A percentile compares a stretch with the other conserved stretches of the same genome.
Evolutionary conservation across 2,329 filamentous ascomycete genomes (phyloP).

Genomic region (Diplocarpon rosae): DNA sequence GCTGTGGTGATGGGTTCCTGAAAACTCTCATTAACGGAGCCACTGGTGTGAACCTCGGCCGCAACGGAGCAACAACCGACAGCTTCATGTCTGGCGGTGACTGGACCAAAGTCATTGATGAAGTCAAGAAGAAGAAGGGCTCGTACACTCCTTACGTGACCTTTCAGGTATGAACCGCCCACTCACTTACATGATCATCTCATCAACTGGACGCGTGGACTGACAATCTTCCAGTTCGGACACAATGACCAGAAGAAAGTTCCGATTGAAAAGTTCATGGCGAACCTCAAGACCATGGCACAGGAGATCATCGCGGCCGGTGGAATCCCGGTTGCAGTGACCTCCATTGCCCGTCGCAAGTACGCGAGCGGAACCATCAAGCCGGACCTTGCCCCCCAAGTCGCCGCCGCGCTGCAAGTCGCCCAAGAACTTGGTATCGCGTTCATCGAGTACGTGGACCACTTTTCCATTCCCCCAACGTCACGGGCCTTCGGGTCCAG

Average conservation of each 20-base stretch:
- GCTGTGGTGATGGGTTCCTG: conserved; percentile 40
- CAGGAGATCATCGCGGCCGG: conserved; percentile 24
- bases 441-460: too few relatives aligned
- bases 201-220: too few relatives aligned
- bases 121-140: conserved; percentile 27
- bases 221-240: conserved; percentile 30
- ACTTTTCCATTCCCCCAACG: too few relatives aligned
- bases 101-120: conserved; percentile 33
- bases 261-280: conserved; percentile 29
- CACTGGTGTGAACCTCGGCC: conserved; percentile 36
- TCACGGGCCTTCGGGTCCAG: too few relatives aligned
- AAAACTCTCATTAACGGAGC: conserved; percentile 34
- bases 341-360: conserved; percentile 34
- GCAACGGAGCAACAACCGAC: conserved; percentile 36
- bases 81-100: conserved; percentile 35
- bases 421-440: conserved; percentile 19
- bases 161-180: conserved; percentile 35
- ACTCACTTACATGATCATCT: too few relatives aligned
- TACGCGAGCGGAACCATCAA: conserved; percentile 31
- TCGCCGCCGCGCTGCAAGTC: conserved; percentile 30
- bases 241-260: conserved; percentile 43
- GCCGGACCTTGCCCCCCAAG: conserved; percentile 32
- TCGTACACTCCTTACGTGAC: conserved; percentile 36
- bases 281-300: conserved; percentile 32
- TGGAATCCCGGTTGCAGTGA: conserved; percentile 33